Conservation (phyloP, 176 grass and related monocot genomes). For the Hsuehochloa calcarea region DNA sequence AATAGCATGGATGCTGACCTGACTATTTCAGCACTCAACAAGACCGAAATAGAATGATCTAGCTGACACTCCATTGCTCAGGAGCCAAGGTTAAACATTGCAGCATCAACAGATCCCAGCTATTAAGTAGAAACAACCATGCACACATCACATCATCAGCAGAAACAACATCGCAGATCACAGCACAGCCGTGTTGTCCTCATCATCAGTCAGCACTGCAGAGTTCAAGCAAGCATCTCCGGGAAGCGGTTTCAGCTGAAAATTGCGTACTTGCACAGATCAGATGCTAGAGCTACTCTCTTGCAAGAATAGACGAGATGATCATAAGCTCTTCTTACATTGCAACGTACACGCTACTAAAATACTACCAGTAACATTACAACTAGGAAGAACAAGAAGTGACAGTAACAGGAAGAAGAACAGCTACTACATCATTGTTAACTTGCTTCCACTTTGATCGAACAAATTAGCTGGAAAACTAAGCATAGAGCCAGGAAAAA, state of each 20-base stretch:
- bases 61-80: not conserved
- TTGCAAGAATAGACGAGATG: conserved; percentile 14
- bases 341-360: conserved; percentile 33
- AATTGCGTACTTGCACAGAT: not conserved
- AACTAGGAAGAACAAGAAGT: conserved; percentile 33
- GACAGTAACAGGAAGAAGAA: not conserved
- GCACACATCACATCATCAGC: not conserved
- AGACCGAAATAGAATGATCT: not conserved
- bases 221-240: not conserved
- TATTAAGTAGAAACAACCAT: not conserved
- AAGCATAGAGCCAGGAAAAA: conserved; percentile 28
- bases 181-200: not conserved
- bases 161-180: not conserved
- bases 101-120: not conserved
- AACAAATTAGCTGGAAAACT: conserved; percentile 62
- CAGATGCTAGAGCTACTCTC: not conserved
- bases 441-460: conserved; percentile 21
- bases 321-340: conserved; percentile 49
- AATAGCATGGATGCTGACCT: not conserved
- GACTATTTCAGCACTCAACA: not conserved
- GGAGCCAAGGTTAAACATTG: not conserved
- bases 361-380: conserved; percentile 39
- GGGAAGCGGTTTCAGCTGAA: not conserved
- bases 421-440: conserved; percentile 45
- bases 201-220: not conserved